Base-by-base conservation (phyloP, 2,329 filamentous ascomycete genomes). In the Aulographum hederae region DNA sequence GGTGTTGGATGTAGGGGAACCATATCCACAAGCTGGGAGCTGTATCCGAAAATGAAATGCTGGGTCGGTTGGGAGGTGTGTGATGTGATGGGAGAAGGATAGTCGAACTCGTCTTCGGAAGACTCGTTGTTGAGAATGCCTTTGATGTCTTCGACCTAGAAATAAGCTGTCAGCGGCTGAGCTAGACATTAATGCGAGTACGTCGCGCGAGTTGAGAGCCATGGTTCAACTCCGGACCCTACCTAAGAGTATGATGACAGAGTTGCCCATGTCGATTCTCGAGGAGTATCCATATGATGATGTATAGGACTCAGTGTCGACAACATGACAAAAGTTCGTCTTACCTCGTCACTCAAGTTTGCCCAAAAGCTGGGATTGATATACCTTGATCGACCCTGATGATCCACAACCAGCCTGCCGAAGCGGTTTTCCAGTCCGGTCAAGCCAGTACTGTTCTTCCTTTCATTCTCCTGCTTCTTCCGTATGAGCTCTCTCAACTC, bases 351-450 rank as follows among this genome's bases (percentile, higher is more conserved):
- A 37, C 73, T 78, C 32, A 85, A 60, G 38, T 69, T 78, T 14
- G 75, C 69, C 76, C 76, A 82, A 44, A 84, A 80, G 5, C 69
- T 74, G 47, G 71, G 79, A 54, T 75, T 80, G 41, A 85, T 69
- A 46, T 84, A 85, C 46, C 75, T 61, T 34, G 69, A 73, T 36
- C 68, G 69, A 25, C 73, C 73, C 34, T 82, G 74, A n/a, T n/a
- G n/a, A 38, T 76, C 74, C 21, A 82, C 54, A 1, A 84, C 73
- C 32, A 85, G 51, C 19, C 76, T 60, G 3, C 78, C 75, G 49
- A 78, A 75, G 33, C 69, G 60, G 28, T 54, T 65, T 43, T 63
- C 57, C 16, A 55, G 38, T n/a, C 49, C 48, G 26, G 52, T 46
- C n/a, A n/a, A n/a, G n/a, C n/a, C n/a, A 1, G 51, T 41, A 17